Percentiles rank a stretch among this genome's conserved stretches.
phyloP scores from a whole-genome alignment of 495 filamentous ascomycete genomes.

The Lophium mytilinum region DNA sequence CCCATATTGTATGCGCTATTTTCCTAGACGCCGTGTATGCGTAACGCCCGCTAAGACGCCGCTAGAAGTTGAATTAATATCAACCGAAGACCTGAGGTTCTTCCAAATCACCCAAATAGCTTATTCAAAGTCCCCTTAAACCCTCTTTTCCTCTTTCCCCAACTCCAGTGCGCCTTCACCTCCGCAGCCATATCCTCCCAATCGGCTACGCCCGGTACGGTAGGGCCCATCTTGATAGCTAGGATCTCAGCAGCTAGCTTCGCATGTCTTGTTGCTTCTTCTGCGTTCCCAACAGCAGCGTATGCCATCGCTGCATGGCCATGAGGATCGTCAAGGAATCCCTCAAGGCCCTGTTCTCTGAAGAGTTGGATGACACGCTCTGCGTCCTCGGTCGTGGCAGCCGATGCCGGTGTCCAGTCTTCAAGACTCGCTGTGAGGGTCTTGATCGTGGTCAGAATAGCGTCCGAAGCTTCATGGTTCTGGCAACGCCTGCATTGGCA shows the following conservation, averaged over 20 bases:
- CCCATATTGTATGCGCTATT: no score
- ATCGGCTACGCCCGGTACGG: constrained; percentile 9
- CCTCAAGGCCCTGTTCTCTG: constrained; percentile 26
- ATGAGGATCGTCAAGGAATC: constrained; percentile 26
- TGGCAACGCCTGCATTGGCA: constrained; percentile 19
- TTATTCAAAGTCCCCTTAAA: neutral
- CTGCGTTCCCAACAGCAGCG: constrained; percentile 19
- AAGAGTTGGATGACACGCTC: constrained; percentile 25
- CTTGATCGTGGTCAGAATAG: constrained; percentile 1
- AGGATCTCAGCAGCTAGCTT: constrained; percentile 18
- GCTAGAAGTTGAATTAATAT: no score
- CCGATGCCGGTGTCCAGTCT: constrained; percentile 8
- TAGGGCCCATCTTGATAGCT: constrained; percentile 31
- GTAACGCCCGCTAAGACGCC: no score
- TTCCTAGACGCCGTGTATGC: no score
- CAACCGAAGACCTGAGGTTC: no score
- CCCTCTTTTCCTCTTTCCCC: neutral
- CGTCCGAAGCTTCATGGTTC: neutral
- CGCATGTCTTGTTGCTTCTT: constrained; percentile 21
- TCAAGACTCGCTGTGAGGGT: constrained; percentile 11
- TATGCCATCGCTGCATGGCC: constrained; percentile 26
- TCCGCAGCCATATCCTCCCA: constrained; percentile 16
- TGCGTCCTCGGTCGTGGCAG: constrained; percentile 12
- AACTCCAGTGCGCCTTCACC: constrained; percentile 18
- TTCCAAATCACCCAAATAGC: no score